These are phyloP conservation scores for Lecanicillium sp. DNA, from an alignment of 2,329 filamentous ascomycete species.

Conservation along the genomic window DNA sequence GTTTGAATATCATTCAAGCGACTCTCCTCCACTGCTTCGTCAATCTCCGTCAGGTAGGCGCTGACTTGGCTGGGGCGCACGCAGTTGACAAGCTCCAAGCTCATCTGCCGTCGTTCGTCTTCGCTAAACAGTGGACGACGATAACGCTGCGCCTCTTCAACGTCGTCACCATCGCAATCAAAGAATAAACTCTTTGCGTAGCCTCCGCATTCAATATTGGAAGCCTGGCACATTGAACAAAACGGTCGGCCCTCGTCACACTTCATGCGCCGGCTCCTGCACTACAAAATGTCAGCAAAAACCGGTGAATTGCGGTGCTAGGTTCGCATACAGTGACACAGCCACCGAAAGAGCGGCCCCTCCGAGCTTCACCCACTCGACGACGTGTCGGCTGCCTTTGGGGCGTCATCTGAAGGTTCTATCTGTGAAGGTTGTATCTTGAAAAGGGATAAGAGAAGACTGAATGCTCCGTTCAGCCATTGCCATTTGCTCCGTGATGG, in stretches of 20 bases:
- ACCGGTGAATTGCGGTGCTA: too few relatives aligned
- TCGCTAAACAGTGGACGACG: constrained; percentile 28
- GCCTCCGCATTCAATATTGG: constrained; percentile 21
- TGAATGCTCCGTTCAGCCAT: too few relatives aligned
- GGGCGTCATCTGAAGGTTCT: too few relatives aligned
- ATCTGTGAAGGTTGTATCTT: too few relatives aligned
- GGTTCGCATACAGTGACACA: too few relatives aligned
- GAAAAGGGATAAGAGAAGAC: too few relatives aligned
- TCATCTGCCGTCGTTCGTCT: constrained; percentile 26
- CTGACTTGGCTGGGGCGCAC: constrained; percentile 17
- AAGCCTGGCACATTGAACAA: constrained; percentile 21
- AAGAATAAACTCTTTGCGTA: constrained; percentile 30
- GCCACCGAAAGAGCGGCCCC: too few relatives aligned
- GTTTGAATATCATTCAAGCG: constrained; percentile 1
- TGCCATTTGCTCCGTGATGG: too few relatives aligned
- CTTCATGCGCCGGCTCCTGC: constrained; percentile 27
- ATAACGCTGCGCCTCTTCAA: constrained; percentile 18
- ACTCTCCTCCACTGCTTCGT: constrained; percentile 18
- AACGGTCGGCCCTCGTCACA: constrained; percentile 27
- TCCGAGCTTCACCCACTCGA: too few relatives aligned
- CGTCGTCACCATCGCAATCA: constrained; percentile 15
- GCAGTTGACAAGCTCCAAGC: constrained; percentile 18
- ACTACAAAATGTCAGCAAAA: constrained; percentile 15
- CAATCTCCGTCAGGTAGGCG: constrained; percentile 15
- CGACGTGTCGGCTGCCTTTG: too few relatives aligned